Evolutionary conservation across 1,139 yeast species (phyloP), one percentile per base, ranked within the genome.

Genomic region (Taphrina confusa): DNA sequence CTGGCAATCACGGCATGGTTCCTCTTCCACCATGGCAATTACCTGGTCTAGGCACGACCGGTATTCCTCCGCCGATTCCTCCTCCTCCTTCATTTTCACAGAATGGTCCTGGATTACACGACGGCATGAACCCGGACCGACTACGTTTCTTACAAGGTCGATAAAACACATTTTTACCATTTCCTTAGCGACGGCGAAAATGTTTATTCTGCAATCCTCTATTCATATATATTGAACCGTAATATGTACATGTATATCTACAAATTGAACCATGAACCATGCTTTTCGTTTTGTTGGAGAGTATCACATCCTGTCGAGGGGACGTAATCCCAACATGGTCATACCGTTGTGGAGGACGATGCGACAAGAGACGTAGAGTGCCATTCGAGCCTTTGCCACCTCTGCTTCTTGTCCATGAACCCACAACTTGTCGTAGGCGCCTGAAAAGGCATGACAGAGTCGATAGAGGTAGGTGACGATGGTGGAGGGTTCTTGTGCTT

Each of bases 401-500:
- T 87, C 90, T 71, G 82, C 82, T 68, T 86, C 88, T 77, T 94
- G 98, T 65, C 97, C 97, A 66, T 96, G 89, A 67, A 94, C 98
- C 96, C 98, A 90, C 73, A 94, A 80, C 61, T 88, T 85, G 72
- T 91, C 96, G 76, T 92, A 92, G 76, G 97, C 88, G 37, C 94
- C 88, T 12, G 97, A 91, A 45, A 94, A 96, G 74, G 85, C 85
- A 72, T 94, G 98, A 20, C 97, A 83, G 70, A 92, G 80, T 74
- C 81, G 86, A 82, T 94, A 92, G 73, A 92, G 80, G 74, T 90
- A 92, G 14, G 98, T 92, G 64, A 92, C 97, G 62, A 94, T 78
- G 20, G 97, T 91, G 16, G 96, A 85, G 60, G 99, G 97, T 76
- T 92, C 99, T 68, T 82, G 81, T 62, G 88, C 89, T 74, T 86